These are phyloP conservation scores for Pseudohyphozyma bogoriensis DNA, from an alignment of 768 basidiomycete species.

Conservation along the genomic window DNA sequence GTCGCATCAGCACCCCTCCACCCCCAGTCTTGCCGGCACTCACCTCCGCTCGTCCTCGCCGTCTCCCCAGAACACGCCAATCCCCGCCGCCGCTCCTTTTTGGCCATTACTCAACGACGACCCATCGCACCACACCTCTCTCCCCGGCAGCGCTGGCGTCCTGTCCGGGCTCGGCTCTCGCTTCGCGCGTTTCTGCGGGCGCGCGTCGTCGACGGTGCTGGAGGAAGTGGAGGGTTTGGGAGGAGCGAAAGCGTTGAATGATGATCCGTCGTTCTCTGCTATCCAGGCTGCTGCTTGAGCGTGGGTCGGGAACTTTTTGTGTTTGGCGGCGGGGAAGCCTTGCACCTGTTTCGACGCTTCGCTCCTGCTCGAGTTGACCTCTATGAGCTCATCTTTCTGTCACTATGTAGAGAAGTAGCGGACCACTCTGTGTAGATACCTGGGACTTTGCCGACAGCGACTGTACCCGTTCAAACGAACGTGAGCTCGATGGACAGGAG, in stretches of 20 bases:
- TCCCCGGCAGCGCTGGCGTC: background rate
- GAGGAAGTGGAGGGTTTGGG: background rate
- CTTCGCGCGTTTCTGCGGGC: background rate
- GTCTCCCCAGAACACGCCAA: conserved; percentile 82
- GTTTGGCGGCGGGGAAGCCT: conserved; percentile 52
- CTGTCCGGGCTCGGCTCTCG: background rate
- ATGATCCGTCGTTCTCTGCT: background rate
- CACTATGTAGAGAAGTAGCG: conserved; percentile 3
- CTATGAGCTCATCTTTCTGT: background rate
- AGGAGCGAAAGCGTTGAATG: no score
- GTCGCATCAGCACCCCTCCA: background rate
- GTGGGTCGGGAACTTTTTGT: conserved; percentile 56
- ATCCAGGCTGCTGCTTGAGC: conserved; percentile 54
- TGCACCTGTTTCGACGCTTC: conserved; percentile 62
- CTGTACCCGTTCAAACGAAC: conserved; percentile 42
- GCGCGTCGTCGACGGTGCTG: background rate
- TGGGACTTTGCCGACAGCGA: conserved; percentile 51
- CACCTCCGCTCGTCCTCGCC: conserved; percentile 6
- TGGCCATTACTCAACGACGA: conserved; percentile 76
- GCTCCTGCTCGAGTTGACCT: conserved; percentile 44
- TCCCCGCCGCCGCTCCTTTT: conserved; percentile 56
- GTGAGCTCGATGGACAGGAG: no score
- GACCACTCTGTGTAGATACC: conserved; percentile 69
- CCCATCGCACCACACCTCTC: conserved; percentile 75
- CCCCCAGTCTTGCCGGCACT: background rate